Conservation (phyloP, 768 basidiomycete genomes). For the Cantharellus anzutake region DNA sequence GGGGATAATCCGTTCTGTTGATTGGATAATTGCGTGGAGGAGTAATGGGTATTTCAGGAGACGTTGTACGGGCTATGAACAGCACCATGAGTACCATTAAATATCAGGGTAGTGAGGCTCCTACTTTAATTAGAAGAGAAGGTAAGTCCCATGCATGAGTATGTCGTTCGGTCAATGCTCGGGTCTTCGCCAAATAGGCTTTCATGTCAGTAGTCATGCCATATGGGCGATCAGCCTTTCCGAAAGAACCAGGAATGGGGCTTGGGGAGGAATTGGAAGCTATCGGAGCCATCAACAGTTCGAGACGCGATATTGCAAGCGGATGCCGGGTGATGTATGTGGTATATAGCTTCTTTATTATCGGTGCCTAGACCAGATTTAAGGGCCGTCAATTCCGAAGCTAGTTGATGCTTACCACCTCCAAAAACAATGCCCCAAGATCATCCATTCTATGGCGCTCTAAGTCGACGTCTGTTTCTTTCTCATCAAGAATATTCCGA, state of each 20-base stretch:
- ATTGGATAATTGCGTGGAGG: conserved; percentile 53
- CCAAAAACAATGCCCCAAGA: conserved; percentile 52
- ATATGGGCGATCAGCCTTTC: background rate
- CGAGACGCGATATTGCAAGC: conserved; percentile 49
- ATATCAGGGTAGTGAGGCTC: background rate
- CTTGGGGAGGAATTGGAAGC: background rate
- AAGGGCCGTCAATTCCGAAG: background rate
- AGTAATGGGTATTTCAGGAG: conserved; percentile 88
- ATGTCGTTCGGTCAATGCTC: conserved; percentile 42
- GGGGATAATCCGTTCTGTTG: conserved; percentile 34
- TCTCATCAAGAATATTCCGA: conserved; percentile 32
- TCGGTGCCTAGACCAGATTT: conserved; percentile 32
- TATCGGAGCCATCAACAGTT: conserved; percentile 18
- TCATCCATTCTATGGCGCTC: conserved; percentile 32
- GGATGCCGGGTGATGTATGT: conserved; percentile 68
- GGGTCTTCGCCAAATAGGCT: conserved; percentile 47
- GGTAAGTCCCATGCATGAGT: conserved; percentile 87
- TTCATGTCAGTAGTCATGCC: conserved; percentile 34
- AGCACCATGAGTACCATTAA: background rate
- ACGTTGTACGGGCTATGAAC: conserved; percentile 58
- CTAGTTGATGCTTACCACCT: conserved; percentile 31
- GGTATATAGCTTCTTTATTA: conserved; percentile 53
- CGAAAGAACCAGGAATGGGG: background rate
- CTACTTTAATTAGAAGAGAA: conserved; percentile 70
- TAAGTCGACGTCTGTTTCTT: conserved; percentile 22